Base-by-base conservation (phyloP, 140 eudicot genomes). In the Ambrosia hybrid region DNA sequence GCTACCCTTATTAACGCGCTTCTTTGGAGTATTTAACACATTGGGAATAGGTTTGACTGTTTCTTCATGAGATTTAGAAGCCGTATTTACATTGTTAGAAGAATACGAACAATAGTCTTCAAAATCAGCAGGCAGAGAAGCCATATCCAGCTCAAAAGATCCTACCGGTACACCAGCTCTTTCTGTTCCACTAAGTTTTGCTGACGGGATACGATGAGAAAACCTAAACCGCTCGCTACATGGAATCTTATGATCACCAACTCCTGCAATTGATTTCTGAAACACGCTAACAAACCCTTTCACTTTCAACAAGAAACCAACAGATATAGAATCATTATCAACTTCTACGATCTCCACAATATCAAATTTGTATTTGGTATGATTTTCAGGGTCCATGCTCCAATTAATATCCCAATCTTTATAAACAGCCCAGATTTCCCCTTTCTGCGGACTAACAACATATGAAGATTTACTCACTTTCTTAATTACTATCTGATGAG, bases 101-200 rank as follows among this genome's bases (percentile, higher is more conserved):
- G 14, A 74, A 61, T 75, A 65, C 3, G 51, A 15, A 39, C 69
- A 64, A 73, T 70, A 13, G 11, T 73, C 69, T 21, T 83, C 80
- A 72, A 78, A 67, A 10, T 71, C 77, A 72, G 45, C 17, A 17
- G 90, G 88, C 16, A 94, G 63, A 51, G 97, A 64, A 70, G 96
- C 97, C 60, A 93, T 86, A 84, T 94, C 99, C 34, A 94, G 97
- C 81, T 91, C 97, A 85, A 94, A 83, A 41, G 92, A 83, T 37
- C 87, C 96, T 57, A 45, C 64, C 1, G 99, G 97, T 38, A 91
- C 92, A 57, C 90, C 96, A n/a, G 76, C 83, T 72, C 84, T 77
- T 77, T 94, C 99, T 1, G 78, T 56, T 72, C 96, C 99, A 5
- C 72, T 78, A 84, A 94, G 61, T 66, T 80, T 83, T 61, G 73